Evolutionary conservation across 345 rosid genomes (phyloP).

Genomic region (Cardiospermum halicacabum): DNA sequence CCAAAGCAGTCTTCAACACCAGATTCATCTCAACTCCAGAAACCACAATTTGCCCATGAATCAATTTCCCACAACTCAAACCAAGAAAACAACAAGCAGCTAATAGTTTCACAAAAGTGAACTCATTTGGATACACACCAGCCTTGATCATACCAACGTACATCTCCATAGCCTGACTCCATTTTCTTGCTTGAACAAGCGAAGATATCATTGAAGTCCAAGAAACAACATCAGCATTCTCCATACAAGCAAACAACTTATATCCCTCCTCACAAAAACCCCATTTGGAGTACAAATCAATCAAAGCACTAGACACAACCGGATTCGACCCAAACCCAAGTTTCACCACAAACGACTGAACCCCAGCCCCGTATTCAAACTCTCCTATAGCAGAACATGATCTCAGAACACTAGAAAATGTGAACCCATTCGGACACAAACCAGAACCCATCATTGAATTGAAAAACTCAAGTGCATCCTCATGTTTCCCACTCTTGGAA

Average conservation of each 20-base stretch:
- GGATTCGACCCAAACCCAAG: conserved; percentile 46
- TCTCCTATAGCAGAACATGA: conserved; percentile 48
- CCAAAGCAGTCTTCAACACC: conserved; percentile 60
- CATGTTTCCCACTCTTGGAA: conserved; percentile 33
- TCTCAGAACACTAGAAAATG: conserved; percentile 51
- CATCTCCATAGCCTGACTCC: conserved; percentile 42
- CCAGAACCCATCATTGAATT: conserved; percentile 41
- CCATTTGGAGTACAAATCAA: conserved; percentile 56
- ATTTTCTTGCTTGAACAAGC: conserved; percentile 36
- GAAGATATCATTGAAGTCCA: conserved; percentile 72
- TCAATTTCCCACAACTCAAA: conserved; percentile 38
- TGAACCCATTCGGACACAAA: conserved; percentile 48
- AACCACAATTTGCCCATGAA: conserved; percentile 47
- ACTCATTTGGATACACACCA: conserved; percentile 50
- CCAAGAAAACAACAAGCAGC: conserved; percentile 39
- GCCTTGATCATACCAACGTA: conserved; percentile 47
- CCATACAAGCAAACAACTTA: conserved; percentile 34
- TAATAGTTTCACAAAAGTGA: conserved; percentile 57
- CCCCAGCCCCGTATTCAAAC: conserved; percentile 31
- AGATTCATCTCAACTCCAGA: conserved; percentile 46
- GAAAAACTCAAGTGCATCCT: conserved; percentile 36
- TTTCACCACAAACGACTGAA: conserved; percentile 48
- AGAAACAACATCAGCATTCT: conserved; percentile 44
- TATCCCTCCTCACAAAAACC: conserved; percentile 35
- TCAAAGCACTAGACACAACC: conserved; percentile 38